phyloP scores from a whole-genome alignment of 805 yeast genomes.

The Sugiyamaella valdiviana region DNA sequence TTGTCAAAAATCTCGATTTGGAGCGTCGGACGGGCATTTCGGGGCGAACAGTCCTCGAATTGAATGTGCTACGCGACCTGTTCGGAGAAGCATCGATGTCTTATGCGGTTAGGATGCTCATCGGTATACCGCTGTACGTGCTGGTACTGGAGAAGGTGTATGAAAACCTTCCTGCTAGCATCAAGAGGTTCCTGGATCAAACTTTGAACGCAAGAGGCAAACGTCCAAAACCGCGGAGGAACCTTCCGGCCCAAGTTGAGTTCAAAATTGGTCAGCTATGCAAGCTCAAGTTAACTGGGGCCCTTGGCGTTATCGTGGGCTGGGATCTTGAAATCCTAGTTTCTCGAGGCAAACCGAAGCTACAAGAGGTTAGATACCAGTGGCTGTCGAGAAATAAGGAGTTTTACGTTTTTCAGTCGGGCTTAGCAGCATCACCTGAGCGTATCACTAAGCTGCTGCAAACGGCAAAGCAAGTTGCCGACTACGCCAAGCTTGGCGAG shows the following conservation, averaged over 20 bases:
- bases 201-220: not conserved
- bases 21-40: no score
- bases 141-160: not conserved
- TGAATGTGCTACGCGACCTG: not conserved
- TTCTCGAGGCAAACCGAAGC: not conserved
- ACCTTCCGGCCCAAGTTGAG: not conserved
- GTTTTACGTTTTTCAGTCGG: not conserved
- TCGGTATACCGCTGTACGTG: not conserved
- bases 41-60: no score
- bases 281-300: not conserved
- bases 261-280: not conserved
- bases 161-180: not conserved
- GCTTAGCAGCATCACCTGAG: not conserved
- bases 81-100: not conserved
- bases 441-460: not conserved
- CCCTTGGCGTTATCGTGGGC: not conserved
- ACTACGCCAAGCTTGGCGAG: not conserved
- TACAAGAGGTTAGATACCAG: not conserved
- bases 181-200: not conserved
- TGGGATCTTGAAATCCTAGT: no score
- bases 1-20: not conserved
- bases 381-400: not conserved
- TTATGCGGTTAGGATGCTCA: not conserved
- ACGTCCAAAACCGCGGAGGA: not conserved
- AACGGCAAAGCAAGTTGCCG: not conserved